Evolutionary conservation across 495 filamentous ascomycete species (phyloP), one percentile per base, ranked within the genome.

Genomic region (Sordaria brevicollis): DNA sequence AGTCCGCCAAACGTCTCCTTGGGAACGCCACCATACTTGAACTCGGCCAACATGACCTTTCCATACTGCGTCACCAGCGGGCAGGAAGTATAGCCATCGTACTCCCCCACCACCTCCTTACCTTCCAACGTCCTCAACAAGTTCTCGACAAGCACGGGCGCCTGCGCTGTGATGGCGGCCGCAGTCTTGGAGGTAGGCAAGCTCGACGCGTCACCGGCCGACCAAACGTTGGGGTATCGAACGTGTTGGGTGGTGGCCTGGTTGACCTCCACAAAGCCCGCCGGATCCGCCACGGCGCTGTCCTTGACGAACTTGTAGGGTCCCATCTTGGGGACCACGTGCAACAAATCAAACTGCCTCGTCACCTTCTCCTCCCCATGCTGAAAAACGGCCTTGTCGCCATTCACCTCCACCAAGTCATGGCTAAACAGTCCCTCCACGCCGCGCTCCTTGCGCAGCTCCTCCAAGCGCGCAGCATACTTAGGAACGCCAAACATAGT

Each of bases 11-110:
- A 91, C 0, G 89, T 90, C 83, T 91, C 89, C 81, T 90, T 89
- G 5, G 89, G 89, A 71, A 82, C 84, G 11, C 87, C 88, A n/a
- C 85, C 89, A 69, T 91, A 91, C 83, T 89, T 90, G 81, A 91
- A 91, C 80, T 91, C 89, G 17, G 87, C 88, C 43, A 91, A 83
- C 65, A 91, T 81, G 15, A 91, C 87, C 79, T 91, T 89, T 67
- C 85, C 85, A 71, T 90, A 88, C 71, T 88, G 85, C 0, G 87
- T 89, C 72, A 86, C 65, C n/a, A 91, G 82, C 31, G 89, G 89
- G 78, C 89, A 91, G 1, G 88, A 90, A 0, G 89, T 88, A 76
- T 91, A 91, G 8, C 89, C 89, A 68, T 91, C 89, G 69, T 91
- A 91, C 5, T 57, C 71, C 0, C 81, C 80, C 67, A 83, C 79